Evolutionary conservation across 331 rosid species (phyloP).

Genomic region (Saraca asoca): DNA sequence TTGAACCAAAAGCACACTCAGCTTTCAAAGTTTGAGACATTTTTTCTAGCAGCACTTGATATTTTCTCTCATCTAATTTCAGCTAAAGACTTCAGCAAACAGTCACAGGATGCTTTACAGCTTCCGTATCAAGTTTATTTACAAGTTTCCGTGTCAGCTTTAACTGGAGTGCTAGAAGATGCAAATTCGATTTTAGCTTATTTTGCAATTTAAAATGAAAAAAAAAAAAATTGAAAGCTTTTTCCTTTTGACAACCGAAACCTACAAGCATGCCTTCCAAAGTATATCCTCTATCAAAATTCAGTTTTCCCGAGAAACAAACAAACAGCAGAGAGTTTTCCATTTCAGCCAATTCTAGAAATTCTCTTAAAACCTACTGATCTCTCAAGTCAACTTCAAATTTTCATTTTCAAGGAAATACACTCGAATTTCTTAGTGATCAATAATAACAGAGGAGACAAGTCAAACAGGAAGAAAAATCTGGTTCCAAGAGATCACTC

Average conservation of each 20-base stretch:
- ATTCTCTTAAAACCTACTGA: conserved; percentile 1
- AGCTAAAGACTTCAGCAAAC: conserved; percentile 19
- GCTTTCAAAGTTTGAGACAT: conserved; percentile 27
- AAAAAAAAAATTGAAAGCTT: not conserved
- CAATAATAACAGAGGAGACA: not conserved
- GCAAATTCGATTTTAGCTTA: not conserved
- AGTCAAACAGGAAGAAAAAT: conserved; percentile 10
- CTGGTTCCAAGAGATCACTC: not conserved
- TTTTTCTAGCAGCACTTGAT: too few relatives aligned
- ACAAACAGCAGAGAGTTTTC: not conserved
- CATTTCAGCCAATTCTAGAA: too few relatives aligned
- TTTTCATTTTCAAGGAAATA: not conserved
- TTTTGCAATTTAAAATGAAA: not conserved
- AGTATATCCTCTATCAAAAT: conserved; percentile 8
- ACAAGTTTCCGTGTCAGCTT: conserved; percentile 6
- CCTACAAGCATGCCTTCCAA: not conserved
- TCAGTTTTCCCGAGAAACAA: conserved; percentile 34
- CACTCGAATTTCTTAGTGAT: not conserved
- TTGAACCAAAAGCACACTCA: conserved; percentile 27
- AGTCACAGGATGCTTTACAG: conserved; percentile 8
- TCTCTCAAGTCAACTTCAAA: conserved; percentile 27
- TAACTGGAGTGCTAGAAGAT: conserved; percentile 9
- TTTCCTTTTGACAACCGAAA: conserved; percentile 23
- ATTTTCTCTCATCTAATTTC: too few relatives aligned
- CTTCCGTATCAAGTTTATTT: not conserved